Percentiles rank a stretch among this genome's conserved stretches.
These are phyloP conservation scores for Saraca asoca DNA, from an alignment of 331 rosid genomes.

Conservation along the genomic window DNA sequence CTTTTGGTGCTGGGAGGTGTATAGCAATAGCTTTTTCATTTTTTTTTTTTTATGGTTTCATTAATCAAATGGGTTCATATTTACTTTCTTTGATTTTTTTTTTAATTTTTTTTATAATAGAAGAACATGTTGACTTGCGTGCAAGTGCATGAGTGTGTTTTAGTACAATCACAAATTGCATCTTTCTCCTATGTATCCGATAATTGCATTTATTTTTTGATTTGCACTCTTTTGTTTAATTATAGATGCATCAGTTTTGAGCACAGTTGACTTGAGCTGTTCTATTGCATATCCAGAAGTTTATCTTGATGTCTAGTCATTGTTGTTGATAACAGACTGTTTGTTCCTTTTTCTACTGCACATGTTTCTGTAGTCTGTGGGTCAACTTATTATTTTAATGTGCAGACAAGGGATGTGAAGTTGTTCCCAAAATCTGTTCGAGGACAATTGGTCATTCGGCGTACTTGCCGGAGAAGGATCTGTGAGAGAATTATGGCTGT, in stretches of 20 bases:
- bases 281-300: not conserved
- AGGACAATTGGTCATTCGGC: slow-evolving; percentile 57
- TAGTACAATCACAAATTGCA: not conserved
- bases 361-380: not conserved
- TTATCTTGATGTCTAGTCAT: slow-evolving; percentile 1
- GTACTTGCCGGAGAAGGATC: slow-evolving; percentile 78
- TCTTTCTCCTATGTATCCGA: not conserved
- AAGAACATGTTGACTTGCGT: not conserved
- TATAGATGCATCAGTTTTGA: not conserved
- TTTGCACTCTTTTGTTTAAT: not conserved
- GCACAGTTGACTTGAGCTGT: not conserved
- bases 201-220: not conserved
- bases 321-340: not conserved
- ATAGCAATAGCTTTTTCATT: not conserved
- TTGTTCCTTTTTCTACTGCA: not conserved
- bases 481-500: slow-evolving; percentile 79
- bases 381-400: slow-evolving; percentile 19
- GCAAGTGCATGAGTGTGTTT: not conserved
- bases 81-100: not conserved
- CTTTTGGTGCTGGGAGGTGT: slow-evolving; percentile 99
- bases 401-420: slow-evolving; percentile 83
- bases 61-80: not conserved
- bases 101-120: too few relatives aligned
- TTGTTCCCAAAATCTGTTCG: slow-evolving; percentile 69
- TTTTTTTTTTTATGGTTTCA: not conserved